These are phyloP conservation scores for Zasmidium angulare DNA, from an alignment of 2,329 filamentous ascomycete genomes.

Conservation along the genomic window DNA sequence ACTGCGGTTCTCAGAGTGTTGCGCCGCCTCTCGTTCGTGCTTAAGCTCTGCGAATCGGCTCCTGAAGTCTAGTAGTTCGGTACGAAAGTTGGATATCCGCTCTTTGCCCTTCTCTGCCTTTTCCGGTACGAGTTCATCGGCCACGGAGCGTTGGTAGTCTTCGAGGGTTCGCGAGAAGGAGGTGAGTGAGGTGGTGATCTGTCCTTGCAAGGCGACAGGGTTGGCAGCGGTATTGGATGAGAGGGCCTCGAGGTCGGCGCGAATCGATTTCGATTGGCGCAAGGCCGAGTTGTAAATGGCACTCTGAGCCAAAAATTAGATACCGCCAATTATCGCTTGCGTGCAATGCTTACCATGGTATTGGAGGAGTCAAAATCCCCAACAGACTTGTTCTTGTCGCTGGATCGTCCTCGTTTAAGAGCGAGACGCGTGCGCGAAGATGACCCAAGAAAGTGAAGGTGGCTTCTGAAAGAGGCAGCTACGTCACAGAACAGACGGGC, in stretches of 20 bases:
- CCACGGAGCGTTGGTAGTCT: conserved; percentile 82
- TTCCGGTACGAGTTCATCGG: conserved; percentile 82
- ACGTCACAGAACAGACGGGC: neutral
- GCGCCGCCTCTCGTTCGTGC: conserved; percentile 67
- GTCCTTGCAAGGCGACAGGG: conserved; percentile 56
- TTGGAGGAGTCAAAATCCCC: neutral
- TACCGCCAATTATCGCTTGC: too few species aligned
- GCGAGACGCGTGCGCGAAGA: neutral
- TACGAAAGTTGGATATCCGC: conserved; percentile 79
- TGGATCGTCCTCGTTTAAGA: neutral
- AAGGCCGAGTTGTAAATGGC: conserved; percentile 82
- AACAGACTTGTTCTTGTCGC: neutral
- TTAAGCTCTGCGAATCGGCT: conserved; percentile 76
- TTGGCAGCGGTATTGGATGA: conserved; percentile 60
- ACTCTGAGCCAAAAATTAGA: conserved; percentile 50
- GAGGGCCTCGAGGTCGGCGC: conserved; percentile 72
- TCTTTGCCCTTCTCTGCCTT: conserved; percentile 91
- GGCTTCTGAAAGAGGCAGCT: neutral
- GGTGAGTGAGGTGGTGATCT: conserved; percentile 74
- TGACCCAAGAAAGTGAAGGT: neutral
- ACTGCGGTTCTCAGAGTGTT: conserved; percentile 53
- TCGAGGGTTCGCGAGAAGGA: conserved; percentile 87
- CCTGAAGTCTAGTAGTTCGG: conserved; percentile 78
- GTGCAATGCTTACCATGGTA: neutral
- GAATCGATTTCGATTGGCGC: conserved; percentile 78